phyloP scores from a whole-genome alignment of 1,139 yeast species.

The Suhomyces bribrorum region DNA sequence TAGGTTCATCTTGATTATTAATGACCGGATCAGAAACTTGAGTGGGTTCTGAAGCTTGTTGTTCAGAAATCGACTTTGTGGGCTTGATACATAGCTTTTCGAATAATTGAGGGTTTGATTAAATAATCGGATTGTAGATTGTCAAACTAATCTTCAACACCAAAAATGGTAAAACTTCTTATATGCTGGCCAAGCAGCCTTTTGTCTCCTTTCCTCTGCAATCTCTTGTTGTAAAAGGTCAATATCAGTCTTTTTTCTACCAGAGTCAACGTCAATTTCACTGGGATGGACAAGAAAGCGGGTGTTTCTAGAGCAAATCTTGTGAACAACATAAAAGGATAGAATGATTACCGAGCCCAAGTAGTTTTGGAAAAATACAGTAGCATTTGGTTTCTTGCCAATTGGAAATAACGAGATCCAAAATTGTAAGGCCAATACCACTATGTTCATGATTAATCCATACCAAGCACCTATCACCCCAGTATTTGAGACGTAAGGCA shows the following conservation, averaged over 20 bases:
- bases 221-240: slow-evolving; percentile 66
- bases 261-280: slow-evolving; percentile 66
- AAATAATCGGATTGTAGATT: neutral
- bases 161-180: slow-evolving; percentile 52
- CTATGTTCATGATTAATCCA: slow-evolving; percentile 33
- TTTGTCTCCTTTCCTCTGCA: slow-evolving; percentile 55
- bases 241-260: slow-evolving; percentile 65
- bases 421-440: slow-evolving; percentile 41
- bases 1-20: slow-evolving; percentile 7
- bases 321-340: slow-evolving; percentile 35
- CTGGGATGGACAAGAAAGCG: slow-evolving; percentile 28
- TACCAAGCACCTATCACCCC: slow-evolving; percentile 42
- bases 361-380: slow-evolving; percentile 35
- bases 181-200: slow-evolving; percentile 52
- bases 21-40: neutral
- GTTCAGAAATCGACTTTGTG: slow-evolving; percentile 9
- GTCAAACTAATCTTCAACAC: slow-evolving; percentile 56
- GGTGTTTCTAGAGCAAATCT: slow-evolving; percentile 34
- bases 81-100: slow-evolving; percentile 37
- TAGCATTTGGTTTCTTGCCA: slow-evolving; percentile 31
- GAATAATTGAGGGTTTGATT: slow-evolving; percentile 54
- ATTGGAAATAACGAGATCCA: slow-evolving; percentile 46
- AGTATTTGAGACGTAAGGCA: slow-evolving; percentile 41
- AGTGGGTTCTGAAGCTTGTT: slow-evolving; percentile 2
- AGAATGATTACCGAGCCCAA: slow-evolving; percentile 37